A percentile compares a stretch with the other conserved stretches of the same genome.
Conservation (phyloP, 1,139 yeast genomes). For the Candida sojae region DNA sequence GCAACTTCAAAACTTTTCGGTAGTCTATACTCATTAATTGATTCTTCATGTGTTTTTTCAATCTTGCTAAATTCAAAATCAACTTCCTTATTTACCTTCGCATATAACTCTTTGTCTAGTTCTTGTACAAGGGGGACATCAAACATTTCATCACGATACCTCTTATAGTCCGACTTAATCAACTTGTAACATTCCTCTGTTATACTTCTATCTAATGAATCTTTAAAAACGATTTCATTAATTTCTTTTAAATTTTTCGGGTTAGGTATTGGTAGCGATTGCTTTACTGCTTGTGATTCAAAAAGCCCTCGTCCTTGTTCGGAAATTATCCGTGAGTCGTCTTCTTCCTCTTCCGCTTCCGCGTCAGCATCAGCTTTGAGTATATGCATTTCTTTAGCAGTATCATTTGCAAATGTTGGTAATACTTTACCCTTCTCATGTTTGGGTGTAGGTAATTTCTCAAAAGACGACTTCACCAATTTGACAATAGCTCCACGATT, state of each 20-base stretch:
- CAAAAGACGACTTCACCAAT: constrained; percentile 20
- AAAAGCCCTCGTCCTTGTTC: constrained; percentile 11
- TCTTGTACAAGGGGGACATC: constrained; percentile 33
- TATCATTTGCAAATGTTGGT: constrained; percentile 26
- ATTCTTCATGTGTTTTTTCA: not conserved
- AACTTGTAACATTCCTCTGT: constrained; percentile 37
- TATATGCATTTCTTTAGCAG: constrained; percentile 15
- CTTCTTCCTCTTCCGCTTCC: constrained; percentile 28
- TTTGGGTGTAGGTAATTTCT: constrained; percentile 31
- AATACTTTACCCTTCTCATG: constrained; percentile 23
- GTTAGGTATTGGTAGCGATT: constrained; percentile 52
- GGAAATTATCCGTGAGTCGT: constrained; percentile 12
- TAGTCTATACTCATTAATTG: constrained; percentile 2
- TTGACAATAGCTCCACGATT: constrained; percentile 15
- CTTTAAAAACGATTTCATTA: constrained; percentile 5
- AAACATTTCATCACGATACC: constrained; percentile 24
- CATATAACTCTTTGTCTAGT: constrained; percentile 37
- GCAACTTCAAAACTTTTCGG: constrained; percentile 9
- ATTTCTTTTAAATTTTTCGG: constrained; percentile 18
- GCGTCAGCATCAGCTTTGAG: constrained; percentile 1
- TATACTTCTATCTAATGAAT: constrained; percentile 25
- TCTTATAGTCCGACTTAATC: constrained; percentile 50
- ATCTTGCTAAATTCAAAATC: constrained; percentile 19
- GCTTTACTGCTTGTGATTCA: constrained; percentile 52
- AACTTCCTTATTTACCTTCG: constrained; percentile 30